These are phyloP conservation scores for Malus hybrid DNA, from an alignment of 331 rosid genomes.

Conservation along the genomic window DNA sequence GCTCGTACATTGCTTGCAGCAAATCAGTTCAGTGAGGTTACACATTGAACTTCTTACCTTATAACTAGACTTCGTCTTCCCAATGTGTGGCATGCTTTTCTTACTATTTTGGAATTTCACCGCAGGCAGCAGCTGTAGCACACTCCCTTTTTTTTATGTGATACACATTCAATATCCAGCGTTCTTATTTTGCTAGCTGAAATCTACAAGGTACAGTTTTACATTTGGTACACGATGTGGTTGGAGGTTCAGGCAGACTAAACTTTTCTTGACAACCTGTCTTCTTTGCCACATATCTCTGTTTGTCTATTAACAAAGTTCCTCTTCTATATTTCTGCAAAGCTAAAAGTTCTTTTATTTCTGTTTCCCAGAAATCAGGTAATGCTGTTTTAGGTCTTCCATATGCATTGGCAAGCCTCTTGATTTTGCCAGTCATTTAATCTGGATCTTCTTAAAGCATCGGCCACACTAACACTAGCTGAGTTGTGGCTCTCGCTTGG, in stretches of 20 bases:
- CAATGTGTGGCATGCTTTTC: conserved; percentile 1
- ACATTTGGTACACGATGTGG: not conserved
- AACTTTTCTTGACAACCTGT: not conserved
- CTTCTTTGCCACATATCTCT: not conserved
- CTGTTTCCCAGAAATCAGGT: conserved; percentile 74
- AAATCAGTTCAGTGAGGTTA: conserved; percentile 80
- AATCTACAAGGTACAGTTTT: conserved; percentile 70
- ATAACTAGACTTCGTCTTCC: not conserved
- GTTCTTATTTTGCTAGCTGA: conserved; percentile 95
- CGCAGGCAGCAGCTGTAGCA: conserved; percentile 87
- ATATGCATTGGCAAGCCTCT: conserved; percentile 90
- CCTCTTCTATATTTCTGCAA: not conserved
- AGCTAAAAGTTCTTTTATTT: conserved; percentile 15
- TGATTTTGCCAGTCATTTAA: conserved; percentile 91
- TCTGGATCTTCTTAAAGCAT: conserved; percentile 95
- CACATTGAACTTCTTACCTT: not conserved
- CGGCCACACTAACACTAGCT: conserved; percentile 79
- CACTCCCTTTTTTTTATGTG: conserved; percentile 91
- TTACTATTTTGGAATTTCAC: not conserved
- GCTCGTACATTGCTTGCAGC: conserved; percentile 91
- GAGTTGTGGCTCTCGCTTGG: conserved; percentile 96
- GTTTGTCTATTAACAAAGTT: not conserved
- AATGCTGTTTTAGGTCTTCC: conserved; percentile 89
- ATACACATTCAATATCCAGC: conserved; percentile 82
- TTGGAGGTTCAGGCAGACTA: not conserved